Percentiles rank a stretch among this genome's conserved stretches.
Conservation (phyloP, 257 asterid genomes). For the Scutellaria baicalensis region DNA sequence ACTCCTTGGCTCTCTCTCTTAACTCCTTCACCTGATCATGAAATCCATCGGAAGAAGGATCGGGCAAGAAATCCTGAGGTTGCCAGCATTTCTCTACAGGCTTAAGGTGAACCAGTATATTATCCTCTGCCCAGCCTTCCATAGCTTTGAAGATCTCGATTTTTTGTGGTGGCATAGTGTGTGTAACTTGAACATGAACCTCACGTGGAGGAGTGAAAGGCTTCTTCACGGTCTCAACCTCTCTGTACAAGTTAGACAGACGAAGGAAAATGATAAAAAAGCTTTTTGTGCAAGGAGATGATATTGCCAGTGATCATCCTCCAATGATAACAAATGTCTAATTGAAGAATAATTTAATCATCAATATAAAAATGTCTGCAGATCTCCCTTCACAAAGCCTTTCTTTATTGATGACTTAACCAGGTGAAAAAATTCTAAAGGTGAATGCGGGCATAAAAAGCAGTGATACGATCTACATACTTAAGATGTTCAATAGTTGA, state of each 20-base stretch:
- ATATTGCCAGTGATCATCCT: neutral
- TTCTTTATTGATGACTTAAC: neutral
- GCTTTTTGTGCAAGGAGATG: neutral
- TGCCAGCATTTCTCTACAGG: conserved; percentile 89
- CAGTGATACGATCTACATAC: neutral
- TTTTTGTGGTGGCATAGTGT: conserved; percentile 74
- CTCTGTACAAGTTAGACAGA: conserved; percentile 24
- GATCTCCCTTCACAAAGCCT: no score
- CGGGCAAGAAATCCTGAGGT: conserved; percentile 82
- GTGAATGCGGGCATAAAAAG: neutral
- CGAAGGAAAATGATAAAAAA: neutral
- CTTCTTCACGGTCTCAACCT: conserved; percentile 43
- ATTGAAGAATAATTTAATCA: neutral
- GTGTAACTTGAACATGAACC: conserved; percentile 71
- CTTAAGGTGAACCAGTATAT: conserved; percentile 58
- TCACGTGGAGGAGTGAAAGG: conserved; percentile 58
- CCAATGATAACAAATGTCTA: neutral
- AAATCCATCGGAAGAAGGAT: conserved; percentile 74
- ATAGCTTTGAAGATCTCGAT: conserved; percentile 63
- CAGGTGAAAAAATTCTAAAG: neutral
- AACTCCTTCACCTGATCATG: conserved; percentile 62
- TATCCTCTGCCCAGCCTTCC: conserved; percentile 66
- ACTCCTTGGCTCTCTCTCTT: conserved; percentile 62
- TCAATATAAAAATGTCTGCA: neutral
- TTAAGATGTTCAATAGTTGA: neutral